Evolutionary conservation across 768 basidiomycete species (phyloP).

Genomic region (Leccinum olivaceopallidum): DNA sequence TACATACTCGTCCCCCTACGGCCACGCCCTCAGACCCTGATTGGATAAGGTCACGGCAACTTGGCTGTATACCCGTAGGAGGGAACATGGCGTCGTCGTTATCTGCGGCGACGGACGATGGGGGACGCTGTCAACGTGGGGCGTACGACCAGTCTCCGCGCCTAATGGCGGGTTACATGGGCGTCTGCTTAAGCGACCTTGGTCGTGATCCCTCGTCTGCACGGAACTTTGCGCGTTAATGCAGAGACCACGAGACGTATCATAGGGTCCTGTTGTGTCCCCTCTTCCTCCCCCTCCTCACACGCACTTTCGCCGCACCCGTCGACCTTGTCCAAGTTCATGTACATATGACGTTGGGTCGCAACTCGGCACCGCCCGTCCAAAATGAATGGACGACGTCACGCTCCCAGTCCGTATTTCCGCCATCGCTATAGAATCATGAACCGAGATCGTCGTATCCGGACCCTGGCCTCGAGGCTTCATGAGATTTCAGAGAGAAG

Average conservation of each 20-base stretch:
- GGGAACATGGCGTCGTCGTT: background rate
- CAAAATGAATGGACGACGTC: too few relatives aligned
- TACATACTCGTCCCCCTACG: conserved; percentile 3
- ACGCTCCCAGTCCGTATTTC: background rate
- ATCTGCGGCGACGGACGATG: background rate
- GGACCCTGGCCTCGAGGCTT: background rate
- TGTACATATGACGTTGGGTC: background rate
- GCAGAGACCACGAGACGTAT: background rate
- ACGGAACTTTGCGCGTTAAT: background rate
- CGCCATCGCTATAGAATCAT: background rate
- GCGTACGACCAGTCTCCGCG: too few relatives aligned
- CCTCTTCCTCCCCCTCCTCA: background rate
- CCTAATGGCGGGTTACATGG: background rate
- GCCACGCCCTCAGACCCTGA: conserved; percentile 1
- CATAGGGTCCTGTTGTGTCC: background rate
- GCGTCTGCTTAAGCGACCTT: background rate
- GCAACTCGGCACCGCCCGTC: background rate
- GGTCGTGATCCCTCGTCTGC: background rate
- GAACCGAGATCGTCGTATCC: background rate
- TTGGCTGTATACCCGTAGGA: conserved; percentile 3
- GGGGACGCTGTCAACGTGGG: background rate
- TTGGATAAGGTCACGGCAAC: conserved; percentile 5
- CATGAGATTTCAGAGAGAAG: background rate
- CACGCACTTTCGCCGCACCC: background rate
- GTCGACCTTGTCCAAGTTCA: background rate